Evolutionary conservation across 371 early-diverging fungal species (phyloP).

Genomic region (Capillidium heterosporum): DNA sequence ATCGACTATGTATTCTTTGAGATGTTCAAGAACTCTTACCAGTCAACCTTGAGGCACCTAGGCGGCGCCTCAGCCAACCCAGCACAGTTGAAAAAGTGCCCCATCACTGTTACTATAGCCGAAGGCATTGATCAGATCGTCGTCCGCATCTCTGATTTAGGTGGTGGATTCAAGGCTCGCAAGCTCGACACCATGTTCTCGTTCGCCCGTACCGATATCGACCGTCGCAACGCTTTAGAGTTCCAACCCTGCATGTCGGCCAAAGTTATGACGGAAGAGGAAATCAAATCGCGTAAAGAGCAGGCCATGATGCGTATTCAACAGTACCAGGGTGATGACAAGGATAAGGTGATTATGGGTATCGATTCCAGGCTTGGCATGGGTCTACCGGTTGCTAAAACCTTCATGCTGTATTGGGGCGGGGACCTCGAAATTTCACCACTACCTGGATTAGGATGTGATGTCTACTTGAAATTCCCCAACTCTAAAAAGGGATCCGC

Average conservation of each 20-base stretch:
- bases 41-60: slow-evolving; percentile 20
- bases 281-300: background rate
- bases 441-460: slow-evolving; percentile 74
- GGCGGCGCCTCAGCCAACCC: slow-evolving; percentile 5
- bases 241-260: slow-evolving; percentile 14
- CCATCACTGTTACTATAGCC: slow-evolving; percentile 71
- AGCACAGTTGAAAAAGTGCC: slow-evolving; percentile 8
- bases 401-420: slow-evolving; percentile 77
- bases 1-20: slow-evolving; percentile 89
- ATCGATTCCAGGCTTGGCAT: slow-evolving; percentile 43
- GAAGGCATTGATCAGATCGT: slow-evolving; percentile 51
- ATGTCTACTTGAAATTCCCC: slow-evolving; percentile 63
- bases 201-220: background rate
- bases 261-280: slow-evolving; percentile 14
- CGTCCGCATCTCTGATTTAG: slow-evolving; percentile 80
- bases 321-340: background rate
- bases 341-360: too few species aligned
- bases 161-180: slow-evolving; percentile 56
- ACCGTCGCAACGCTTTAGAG: background rate
- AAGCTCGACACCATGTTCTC: background rate
- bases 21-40: slow-evolving; percentile 73
- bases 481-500: slow-evolving; percentile 25
- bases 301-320: background rate
- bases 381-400: slow-evolving; percentile 66
- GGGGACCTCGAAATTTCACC: slow-evolving; percentile 47